These are phyloP conservation scores for Brasenia schreberi DNA, from an alignment of 164 flowering plant genomes.

Conservation along the genomic window DNA sequence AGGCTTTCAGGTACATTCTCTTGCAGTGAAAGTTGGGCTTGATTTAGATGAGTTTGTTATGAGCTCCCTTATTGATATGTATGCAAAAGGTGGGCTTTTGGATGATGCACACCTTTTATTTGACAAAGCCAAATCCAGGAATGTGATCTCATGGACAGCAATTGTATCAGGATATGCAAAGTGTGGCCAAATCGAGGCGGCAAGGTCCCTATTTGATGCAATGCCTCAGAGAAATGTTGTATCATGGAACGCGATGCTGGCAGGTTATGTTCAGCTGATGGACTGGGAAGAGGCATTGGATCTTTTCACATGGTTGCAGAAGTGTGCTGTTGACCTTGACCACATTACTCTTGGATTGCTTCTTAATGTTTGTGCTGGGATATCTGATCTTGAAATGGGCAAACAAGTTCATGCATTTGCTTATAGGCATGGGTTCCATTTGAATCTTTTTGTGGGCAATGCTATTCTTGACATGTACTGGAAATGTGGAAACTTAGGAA, in stretches of 20 bases:
- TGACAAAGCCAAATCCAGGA: constrained; percentile 18
- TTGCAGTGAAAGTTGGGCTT: constrained; percentile 23
- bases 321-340: constrained; percentile 15
- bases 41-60: constrained; percentile 28
- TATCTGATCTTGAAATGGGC: constrained; percentile 37
- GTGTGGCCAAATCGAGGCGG: constrained; percentile 30
- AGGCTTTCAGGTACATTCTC: constrained; percentile 43
- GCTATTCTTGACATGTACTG: constrained; percentile 57
- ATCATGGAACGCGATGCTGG: constrained; percentile 25
- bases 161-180: constrained; percentile 39
- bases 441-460: constrained; percentile 25
- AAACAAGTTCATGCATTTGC: constrained; percentile 47
- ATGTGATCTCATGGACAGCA: constrained; percentile 34
- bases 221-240: constrained; percentile 37
- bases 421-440: constrained; percentile 30
- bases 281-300: constrained; percentile 46
- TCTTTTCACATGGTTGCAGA: constrained; percentile 23
- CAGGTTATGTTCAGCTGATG: constrained; percentile 26
- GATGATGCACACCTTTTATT: constrained; percentile 27
- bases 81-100: constrained; percentile 31
- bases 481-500: constrained; percentile 39
- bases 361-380: constrained; percentile 32
- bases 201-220: constrained; percentile 39
- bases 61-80: constrained; percentile 43
- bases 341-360: constrained; percentile 30